A percentile compares a stretch with the other conserved stretches of the same genome.
These are phyloP conservation scores for Thelonectria discophora DNA, from an alignment of 2,329 filamentous ascomycete genomes.

Conservation along the genomic window DNA sequence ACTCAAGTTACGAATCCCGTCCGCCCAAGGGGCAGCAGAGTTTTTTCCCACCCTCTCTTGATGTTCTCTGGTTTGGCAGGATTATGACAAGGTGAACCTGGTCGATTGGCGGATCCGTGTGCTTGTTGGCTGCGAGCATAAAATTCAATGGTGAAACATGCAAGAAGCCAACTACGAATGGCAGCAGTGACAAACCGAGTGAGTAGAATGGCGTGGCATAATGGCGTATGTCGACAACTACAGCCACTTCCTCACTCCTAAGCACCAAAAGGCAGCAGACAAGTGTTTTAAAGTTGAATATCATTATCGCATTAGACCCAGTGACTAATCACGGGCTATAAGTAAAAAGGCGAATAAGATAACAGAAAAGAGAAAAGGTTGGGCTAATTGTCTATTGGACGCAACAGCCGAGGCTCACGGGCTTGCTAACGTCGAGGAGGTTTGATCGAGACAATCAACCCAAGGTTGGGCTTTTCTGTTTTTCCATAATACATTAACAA, in stretches of 20 bases:
- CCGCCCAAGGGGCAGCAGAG: neutral
- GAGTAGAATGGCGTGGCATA: neutral
- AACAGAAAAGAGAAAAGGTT: conserved; percentile 8
- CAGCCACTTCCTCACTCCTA: neutral
- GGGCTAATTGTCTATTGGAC: conserved; percentile 44
- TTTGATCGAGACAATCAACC: conserved; percentile 42
- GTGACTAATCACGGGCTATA: conserved; percentile 1
- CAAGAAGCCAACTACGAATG: neutral
- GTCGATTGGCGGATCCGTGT: neutral
- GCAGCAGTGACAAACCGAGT: neutral
- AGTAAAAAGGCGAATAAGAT: neutral
- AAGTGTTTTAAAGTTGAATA: neutral
- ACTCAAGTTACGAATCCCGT: neutral
- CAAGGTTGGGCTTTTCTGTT: conserved; percentile 41
- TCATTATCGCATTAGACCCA: conserved; percentile 32
- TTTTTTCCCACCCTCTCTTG: neutral
- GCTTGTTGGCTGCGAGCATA: neutral
- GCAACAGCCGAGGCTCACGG: conserved; percentile 39
- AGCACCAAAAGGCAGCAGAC: neutral
- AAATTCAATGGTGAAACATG: conserved; percentile 9
- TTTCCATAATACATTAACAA: conserved; percentile 45
- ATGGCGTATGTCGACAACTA: neutral
- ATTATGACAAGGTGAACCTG: conserved; percentile 1
- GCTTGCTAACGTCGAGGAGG: conserved; percentile 39
- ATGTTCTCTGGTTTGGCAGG: neutral